These are phyloP conservation scores for Pseudocercospora eumusae DNA, from an alignment of 2,329 filamentous ascomycete species.

Conservation along the genomic window DNA sequence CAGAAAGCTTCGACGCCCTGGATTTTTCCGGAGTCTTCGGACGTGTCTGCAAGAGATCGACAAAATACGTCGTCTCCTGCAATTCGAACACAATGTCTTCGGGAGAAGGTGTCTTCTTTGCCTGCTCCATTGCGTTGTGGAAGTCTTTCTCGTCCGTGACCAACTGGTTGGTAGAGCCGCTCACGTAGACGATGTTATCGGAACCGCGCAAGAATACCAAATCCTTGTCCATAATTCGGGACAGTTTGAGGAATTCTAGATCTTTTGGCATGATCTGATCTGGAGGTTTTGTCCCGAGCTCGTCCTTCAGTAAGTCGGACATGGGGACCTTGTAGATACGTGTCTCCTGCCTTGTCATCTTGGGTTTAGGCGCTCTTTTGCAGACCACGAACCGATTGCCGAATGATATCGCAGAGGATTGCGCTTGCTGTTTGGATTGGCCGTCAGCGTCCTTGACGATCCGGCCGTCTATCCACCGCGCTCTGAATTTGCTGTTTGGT, in stretches of 20 bases:
- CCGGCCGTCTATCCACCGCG: slow-evolving; percentile 12
- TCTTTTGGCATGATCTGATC: slow-evolving; percentile 21
- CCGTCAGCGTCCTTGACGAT: slow-evolving; percentile 6
- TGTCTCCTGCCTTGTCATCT: slow-evolving; percentile 10
- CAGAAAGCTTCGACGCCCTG: background rate
- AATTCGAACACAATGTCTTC: slow-evolving; percentile 21
- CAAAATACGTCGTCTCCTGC: slow-evolving; percentile 8
- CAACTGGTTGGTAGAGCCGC: slow-evolving; percentile 6
- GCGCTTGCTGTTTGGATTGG: background rate
- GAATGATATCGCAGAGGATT: slow-evolving; percentile 10
- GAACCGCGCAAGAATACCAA: slow-evolving; percentile 10
- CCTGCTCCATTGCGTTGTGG: slow-evolving; percentile 10
- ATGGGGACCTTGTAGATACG: background rate
- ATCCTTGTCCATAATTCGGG: slow-evolving; percentile 14
- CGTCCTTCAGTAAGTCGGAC: slow-evolving; percentile 16
- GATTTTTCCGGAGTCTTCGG: background rate
- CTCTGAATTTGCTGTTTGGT: slow-evolving; percentile 3
- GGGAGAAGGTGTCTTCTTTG: background rate
- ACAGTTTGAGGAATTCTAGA: slow-evolving; percentile 20
- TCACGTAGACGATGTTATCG: slow-evolving; percentile 23
- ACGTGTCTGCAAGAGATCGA: slow-evolving; percentile 8
- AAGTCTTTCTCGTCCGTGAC: slow-evolving; percentile 20
- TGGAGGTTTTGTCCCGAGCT: slow-evolving; percentile 2
- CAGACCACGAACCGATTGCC: slow-evolving; percentile 21
- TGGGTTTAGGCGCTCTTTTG: slow-evolving; percentile 6